Evolutionary conservation across 2,329 filamentous ascomycete species (phyloP), one percentile per base, ranked within the genome.

Genomic region (Sclerotinia trifoliorum): DNA sequence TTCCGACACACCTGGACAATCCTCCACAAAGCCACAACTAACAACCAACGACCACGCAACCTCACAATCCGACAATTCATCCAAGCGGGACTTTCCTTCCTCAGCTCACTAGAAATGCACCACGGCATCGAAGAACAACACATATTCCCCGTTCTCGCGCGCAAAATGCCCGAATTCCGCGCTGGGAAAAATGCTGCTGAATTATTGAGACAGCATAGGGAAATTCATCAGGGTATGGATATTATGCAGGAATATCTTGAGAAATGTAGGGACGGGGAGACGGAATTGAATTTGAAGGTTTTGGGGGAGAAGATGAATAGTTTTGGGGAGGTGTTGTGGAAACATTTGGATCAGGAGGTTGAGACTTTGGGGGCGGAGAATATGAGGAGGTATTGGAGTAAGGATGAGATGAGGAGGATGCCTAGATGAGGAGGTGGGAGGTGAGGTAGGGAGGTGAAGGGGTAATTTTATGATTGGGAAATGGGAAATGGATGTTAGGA

Each of bases 301-400:
- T 77, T 97, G 78, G 90, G 88, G 80, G 81, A 78, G 48, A 84
- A 91, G 75, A 88, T 96, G 88, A 91, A 96, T 78, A 79, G 78
- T 5, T 97, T 94, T 86, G 91, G 91, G 15, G 82, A 83, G 13
- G 91, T 96, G 71, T 78, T 97, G 61, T 94, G 92, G 91, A 82
- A 81, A 75, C 93, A 97, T 83, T 80, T 97, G 70, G 91, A 95
- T 74, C 89, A 94, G 74, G 93, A 97, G 83, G 93, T 97, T 10
- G 81, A 83, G 78, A 86, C 90, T 72, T 79, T 97, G 44, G 86
- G 89, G 2, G 93, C 93, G 56, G 91, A 95, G 78, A 96, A 94
- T 77, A 96, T 97, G 93, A 84, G 92, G 73, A 87, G 83, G 78
- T 93, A 91, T 78, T 97, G 92, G 91, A 90, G 83, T 0, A 73